Evolutionary conservation across 2,329 filamentous ascomycete genomes (phyloP).

Genomic region (Colletotrichum eremochloae): DNA sequence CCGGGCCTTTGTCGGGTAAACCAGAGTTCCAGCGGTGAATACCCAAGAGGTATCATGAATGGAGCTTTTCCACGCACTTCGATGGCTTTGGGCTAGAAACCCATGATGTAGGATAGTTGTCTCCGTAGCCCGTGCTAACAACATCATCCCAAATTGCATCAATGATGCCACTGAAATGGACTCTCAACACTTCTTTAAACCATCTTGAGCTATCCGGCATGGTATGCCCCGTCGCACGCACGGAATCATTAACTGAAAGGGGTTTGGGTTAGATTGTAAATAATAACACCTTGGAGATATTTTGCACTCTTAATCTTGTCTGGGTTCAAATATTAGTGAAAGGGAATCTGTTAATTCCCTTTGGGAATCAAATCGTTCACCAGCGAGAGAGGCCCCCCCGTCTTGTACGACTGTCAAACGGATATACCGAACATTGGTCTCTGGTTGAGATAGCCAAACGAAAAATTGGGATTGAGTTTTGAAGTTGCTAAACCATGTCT

Average conservation of each 20-base stretch:
- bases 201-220: background rate
- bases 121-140: background rate
- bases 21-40: slow-evolving; percentile 47
- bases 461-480: background rate
- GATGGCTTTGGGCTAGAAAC: background rate
- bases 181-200: background rate
- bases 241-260: no score
- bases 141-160: no score
- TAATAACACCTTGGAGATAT: background rate
- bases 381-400: background rate
- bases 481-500: background rate
- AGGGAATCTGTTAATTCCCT: background rate
- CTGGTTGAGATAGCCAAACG: background rate
- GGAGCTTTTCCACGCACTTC: background rate
- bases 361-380: background rate
- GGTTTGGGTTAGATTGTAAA: background rate
- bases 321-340: background rate
- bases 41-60: background rate
- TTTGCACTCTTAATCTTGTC: background rate
- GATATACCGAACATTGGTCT: background rate
- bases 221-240: background rate
- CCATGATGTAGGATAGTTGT: background rate
- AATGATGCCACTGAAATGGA: fast-evolving
- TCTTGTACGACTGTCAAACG: no score
- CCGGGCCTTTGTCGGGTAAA: slow-evolving; percentile 43